These are phyloP conservation scores for Rhodamnia rubescens DNA, from an alignment of 345 rosid genomes.

Conservation along the genomic window DNA sequence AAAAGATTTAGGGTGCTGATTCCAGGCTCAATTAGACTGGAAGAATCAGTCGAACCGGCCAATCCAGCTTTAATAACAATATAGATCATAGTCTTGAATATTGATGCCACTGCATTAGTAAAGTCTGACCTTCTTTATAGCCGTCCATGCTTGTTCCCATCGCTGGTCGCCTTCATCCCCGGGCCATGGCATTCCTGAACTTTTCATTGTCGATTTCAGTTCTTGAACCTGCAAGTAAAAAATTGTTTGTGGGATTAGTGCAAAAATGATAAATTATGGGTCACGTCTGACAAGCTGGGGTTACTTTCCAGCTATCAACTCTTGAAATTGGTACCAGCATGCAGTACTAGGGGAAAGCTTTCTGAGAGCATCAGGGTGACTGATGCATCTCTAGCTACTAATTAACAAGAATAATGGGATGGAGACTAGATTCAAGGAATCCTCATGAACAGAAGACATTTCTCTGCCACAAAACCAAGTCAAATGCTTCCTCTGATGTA, in stretches of 20 bases:
- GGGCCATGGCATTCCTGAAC: constrained; percentile 97
- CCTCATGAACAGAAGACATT: neutral
- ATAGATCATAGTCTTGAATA: neutral
- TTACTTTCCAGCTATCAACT: neutral
- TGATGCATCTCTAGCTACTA: neutral
- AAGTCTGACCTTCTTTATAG: constrained; percentile 76
- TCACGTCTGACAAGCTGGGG: neutral
- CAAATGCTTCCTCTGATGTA: neutral
- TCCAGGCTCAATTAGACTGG: neutral
- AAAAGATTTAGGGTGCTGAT: neutral
- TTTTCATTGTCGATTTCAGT: constrained; percentile 66
- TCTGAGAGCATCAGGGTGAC: neutral
- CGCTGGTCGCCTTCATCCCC: constrained; percentile 87
- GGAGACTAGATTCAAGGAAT: neutral
- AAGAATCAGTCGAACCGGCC: neutral
- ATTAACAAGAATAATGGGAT: neutral
- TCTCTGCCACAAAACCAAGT: neutral
- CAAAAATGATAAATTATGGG: neutral
- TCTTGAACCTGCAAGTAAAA: constrained; percentile 60
- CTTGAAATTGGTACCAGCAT: neutral
- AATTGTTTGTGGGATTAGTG: neutral
- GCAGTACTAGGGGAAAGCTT: neutral
- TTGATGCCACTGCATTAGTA: neutral
- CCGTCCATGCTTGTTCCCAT: constrained; percentile 97
- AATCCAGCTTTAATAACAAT: neutral